phyloP scores from a whole-genome alignment of 2,329 filamentous ascomycete genomes.

The Colletotrichum tamarilloi region DNA sequence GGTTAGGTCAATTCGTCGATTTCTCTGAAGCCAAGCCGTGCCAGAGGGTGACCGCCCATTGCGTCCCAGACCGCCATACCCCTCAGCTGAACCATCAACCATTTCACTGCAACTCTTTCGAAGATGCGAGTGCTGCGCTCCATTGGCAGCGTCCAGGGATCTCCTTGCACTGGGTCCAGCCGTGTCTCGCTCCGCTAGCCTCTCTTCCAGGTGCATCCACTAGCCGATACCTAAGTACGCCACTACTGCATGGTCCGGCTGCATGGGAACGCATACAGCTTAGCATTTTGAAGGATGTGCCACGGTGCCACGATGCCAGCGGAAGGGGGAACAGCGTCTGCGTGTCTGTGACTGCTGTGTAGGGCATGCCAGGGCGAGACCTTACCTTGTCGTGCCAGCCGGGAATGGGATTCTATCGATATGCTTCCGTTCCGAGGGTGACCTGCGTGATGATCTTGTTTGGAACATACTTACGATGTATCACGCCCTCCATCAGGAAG shows the following conservation, averaged over 20 bases:
- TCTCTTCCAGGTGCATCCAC: slow-evolving; percentile 23
- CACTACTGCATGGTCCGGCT: slow-evolving; percentile 33
- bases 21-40: slow-evolving; percentile 8
- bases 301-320: slow-evolving; percentile 24
- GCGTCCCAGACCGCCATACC: slow-evolving; percentile 29
- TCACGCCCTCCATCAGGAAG: neutral
- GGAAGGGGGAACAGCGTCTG: slow-evolving; percentile 8
- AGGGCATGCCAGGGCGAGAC: slow-evolving; percentile 11
- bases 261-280: slow-evolving; percentile 31
- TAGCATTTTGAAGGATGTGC: slow-evolving; percentile 11
- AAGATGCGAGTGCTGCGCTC: slow-evolving; percentile 6
- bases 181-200: slow-evolving; percentile 28
- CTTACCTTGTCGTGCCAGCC: slow-evolving; percentile 12
- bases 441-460: neutral
- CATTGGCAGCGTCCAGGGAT: slow-evolving; percentile 18
- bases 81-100: slow-evolving; percentile 26
- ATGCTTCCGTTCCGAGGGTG: slow-evolving; percentile 6
- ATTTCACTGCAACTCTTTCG: slow-evolving; percentile 9
- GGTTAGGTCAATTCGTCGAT: slow-evolving; percentile 11
- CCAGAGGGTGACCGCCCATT: slow-evolving; percentile 12
- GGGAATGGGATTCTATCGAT: neutral
- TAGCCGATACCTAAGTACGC: slow-evolving; percentile 28
- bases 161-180: slow-evolving; percentile 16
- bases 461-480: neutral
- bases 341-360: slow-evolving; percentile 14